Evolutionary conservation across 1,284 basidiomycete genomes (phyloP), one percentile per base, ranked within the genome.

Genomic region (Hemileia vastatrix): DNA sequence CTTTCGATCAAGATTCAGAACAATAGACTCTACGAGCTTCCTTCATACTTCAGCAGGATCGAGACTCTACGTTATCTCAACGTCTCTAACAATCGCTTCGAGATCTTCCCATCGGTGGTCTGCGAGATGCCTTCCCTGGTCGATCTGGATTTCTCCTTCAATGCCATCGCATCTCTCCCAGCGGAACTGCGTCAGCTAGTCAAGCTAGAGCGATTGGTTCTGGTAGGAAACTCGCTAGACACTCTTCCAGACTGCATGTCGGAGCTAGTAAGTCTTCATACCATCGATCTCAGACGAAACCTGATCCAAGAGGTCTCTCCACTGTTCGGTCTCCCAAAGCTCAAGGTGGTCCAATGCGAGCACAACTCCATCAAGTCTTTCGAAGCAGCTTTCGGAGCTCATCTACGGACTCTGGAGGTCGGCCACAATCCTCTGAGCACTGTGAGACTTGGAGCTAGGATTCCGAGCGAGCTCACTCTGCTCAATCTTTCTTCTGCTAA

Each of bases 401-500:
- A 67, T 21, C 58, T 75, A 47, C 59, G 61, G 1, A 68, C 60
- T 33, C 65, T 75, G 40, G 67, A 70, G 44, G 64, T 75, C 11
- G 67, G 70, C 24, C 69, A 72, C 64, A 75, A 75, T 40, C 71
- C 72, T 33, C 65, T 75, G 21, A 72, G 68, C 62, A 71, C 67
- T 44, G 67, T 69, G 69, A n/a, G n/a, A n/a, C n/a, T n/a, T n/a
- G n/a, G n/a, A n/a, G n/a, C 79, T 31, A 76, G 76, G 0, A 72
- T 73, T 15, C 82, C 84, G 0, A 86, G 83, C 65, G 79, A 83
- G 3, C 81, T 98, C 40, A 89, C 86, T 0, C 81, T 81, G 32
- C 83, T 98, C 43, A 87, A 98, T 72, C 81, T 98, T 59, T 93
- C 92, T 1, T 82, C 91, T 68, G 87, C 89, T 61, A 95, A 95